A percentile compares a stretch with the other conserved stretches of the same genome.
phyloP scores from a whole-genome alignment of 345 rosid genomes.

The Populus deltoides region DNA sequence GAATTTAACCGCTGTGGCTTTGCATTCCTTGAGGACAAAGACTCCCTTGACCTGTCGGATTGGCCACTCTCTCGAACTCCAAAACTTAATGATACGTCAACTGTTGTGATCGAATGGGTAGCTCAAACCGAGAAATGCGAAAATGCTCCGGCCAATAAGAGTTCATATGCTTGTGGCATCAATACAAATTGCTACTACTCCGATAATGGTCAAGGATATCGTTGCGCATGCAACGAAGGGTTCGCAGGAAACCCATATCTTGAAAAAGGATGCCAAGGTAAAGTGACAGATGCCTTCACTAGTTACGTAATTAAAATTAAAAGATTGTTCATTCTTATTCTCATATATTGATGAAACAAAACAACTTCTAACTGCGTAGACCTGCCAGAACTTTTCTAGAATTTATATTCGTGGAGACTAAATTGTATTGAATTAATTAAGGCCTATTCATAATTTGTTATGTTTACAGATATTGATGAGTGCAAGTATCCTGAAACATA shows the following conservation, averaged over 20 bases:
- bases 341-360: too few relatives aligned
- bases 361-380: too few relatives aligned
- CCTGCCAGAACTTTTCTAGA: background rate
- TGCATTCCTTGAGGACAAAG: conserved; percentile 15
- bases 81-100: background rate
- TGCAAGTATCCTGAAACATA: background rate
- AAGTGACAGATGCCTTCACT: background rate
- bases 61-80: background rate
- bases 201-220: background rate
- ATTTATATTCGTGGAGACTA: too few relatives aligned
- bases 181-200: conserved; percentile 5
- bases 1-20: conserved; percentile 11
- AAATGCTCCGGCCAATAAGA: background rate
- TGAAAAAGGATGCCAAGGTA: conserved; percentile 16
- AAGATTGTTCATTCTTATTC: background rate
- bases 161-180: conserved; percentile 1
- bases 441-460: background rate
- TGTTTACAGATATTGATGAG: conserved; percentile 9
- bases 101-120: conserved; percentile 18
- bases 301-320: too few relatives aligned
- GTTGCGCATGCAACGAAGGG: conserved; percentile 13
- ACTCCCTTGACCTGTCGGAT: background rate
- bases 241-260: conserved; percentile 24
- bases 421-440: background rate
- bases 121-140: background rate